Conservation (phyloP, 2,329 filamentous ascomycete genomes). For the Sporothrix protearum region DNA sequence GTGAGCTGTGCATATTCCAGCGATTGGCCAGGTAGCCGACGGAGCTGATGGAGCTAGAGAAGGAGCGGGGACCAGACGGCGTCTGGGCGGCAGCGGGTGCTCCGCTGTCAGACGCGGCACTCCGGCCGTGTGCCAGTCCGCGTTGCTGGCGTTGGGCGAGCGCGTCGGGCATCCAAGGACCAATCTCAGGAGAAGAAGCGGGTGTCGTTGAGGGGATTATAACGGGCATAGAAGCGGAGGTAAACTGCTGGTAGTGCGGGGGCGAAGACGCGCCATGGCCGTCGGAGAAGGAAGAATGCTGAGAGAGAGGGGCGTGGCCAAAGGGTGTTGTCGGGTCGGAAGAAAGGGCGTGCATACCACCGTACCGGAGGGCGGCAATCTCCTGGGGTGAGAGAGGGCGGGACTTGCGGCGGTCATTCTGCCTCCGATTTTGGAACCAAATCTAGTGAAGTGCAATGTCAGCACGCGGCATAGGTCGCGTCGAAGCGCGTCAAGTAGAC, state of each 20-base stretch:
- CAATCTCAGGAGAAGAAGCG: conserved; percentile 29
- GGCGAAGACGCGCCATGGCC: conserved; percentile 25
- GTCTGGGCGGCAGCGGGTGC: not conserved
- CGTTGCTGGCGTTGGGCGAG: conserved; percentile 22
- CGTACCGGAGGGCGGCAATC: conserved; percentile 58
- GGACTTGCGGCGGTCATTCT: conserved; percentile 87
- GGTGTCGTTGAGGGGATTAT: conserved; percentile 27
- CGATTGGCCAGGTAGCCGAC: conserved; percentile 52
- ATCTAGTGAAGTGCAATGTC: conserved; percentile 57
- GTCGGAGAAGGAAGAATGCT: conserved; percentile 25
- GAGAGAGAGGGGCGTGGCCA: conserved; percentile 18
- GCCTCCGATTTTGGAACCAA: conserved; percentile 94
- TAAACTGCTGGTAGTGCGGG: conserved; percentile 24
- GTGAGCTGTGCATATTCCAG: conserved; percentile 53
- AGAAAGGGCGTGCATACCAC: conserved; percentile 51
- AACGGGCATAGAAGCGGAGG: conserved; percentile 18
- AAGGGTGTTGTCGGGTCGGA: conserved; percentile 42
- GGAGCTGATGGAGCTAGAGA: conserved; percentile 35
- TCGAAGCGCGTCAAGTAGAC: conserved; percentile 7
- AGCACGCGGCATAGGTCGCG: conserved; percentile 14
- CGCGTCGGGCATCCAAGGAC: conserved; percentile 28
- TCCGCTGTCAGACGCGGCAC: not conserved
- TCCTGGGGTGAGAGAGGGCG: conserved; percentile 77
- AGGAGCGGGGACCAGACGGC: conserved; percentile 23
- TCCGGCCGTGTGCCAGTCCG: not conserved